Percentiles rank a stretch among this genome's conserved stretches.
phyloP scores from a whole-genome alignment of 768 basidiomycete genomes.

The Hortiboletus flavorubellus region DNA sequence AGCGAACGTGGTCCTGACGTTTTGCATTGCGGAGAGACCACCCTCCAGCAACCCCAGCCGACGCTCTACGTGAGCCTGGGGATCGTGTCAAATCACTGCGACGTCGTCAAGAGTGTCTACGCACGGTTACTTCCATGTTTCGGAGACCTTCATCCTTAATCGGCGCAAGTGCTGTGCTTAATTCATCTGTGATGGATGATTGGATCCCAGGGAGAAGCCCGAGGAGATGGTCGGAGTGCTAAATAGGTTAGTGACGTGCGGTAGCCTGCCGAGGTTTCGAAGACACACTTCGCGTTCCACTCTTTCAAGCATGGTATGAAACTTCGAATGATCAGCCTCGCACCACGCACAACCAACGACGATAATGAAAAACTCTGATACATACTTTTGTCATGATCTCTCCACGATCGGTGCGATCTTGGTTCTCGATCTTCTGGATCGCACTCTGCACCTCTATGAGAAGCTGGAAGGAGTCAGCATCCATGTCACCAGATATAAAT shows the following conservation, averaged over 20 bases:
- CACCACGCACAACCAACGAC: background rate
- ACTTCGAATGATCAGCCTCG: constrained; percentile 21
- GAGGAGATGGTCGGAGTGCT: constrained; percentile 30
- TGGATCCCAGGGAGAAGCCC: constrained; percentile 21
- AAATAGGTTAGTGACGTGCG: background rate
- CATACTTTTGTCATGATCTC: constrained; percentile 25
- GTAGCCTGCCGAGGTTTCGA: background rate
- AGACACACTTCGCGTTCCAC: constrained; percentile 23
- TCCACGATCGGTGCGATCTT: constrained; percentile 17
- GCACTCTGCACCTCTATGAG: constrained; percentile 18
- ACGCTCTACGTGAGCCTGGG: constrained; percentile 31
- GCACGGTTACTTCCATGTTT: constrained; percentile 25
- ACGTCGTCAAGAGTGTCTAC: constrained; percentile 7
- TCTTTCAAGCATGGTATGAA: constrained; percentile 24
- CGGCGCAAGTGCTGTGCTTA: constrained; percentile 23
- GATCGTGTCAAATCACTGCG: constrained; percentile 6
- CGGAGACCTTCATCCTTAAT: constrained; percentile 29
- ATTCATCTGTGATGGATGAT: constrained; percentile 24
- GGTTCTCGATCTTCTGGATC: constrained; percentile 22
- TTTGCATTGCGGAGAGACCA: constrained; percentile 29
- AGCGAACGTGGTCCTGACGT: constrained; percentile 21
- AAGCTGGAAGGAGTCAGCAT: constrained; percentile 21
- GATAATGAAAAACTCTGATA: background rate
- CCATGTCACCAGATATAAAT: background rate
- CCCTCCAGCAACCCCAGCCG: constrained; percentile 26